phyloP scores from a whole-genome alignment of 495 filamentous ascomycete species.

The Penicillium verhagenii region DNA sequence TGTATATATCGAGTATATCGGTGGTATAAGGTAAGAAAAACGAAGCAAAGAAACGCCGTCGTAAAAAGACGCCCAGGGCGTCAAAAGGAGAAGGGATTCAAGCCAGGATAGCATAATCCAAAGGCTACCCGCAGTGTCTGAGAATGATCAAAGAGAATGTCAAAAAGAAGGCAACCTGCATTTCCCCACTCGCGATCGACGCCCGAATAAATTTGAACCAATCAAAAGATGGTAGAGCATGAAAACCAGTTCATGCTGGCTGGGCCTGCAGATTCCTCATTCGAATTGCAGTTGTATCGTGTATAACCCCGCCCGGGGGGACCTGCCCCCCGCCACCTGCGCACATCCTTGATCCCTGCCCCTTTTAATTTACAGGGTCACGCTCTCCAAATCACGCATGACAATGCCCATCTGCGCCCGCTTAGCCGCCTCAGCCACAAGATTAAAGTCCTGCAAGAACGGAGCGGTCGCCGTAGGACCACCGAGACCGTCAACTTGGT shows the following conservation, averaged over 20 bases:
- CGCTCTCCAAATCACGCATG: slow-evolving; percentile 73
- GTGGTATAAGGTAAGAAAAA: slow-evolving; percentile 18
- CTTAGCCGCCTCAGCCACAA: slow-evolving; percentile 94
- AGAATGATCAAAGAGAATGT: not conserved
- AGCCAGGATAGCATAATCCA: not conserved
- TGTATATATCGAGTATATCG: slow-evolving; percentile 8
- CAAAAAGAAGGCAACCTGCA: not conserved
- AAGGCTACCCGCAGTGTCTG: not conserved
- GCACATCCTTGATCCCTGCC: no score
- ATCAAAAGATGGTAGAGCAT: slow-evolving; percentile 1
- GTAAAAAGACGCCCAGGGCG: not conserved
- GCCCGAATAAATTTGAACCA: slow-evolving; percentile 7
- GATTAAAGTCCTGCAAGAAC: slow-evolving; percentile 74
- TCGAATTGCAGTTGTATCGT: not conserved
- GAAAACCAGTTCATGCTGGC: slow-evolving; percentile 1
- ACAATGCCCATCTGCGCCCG: slow-evolving; percentile 85
- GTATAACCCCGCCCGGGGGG: not conserved
- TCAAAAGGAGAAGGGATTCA: not conserved
- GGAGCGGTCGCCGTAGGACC: slow-evolving; percentile 53
- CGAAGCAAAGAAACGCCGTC: slow-evolving; percentile 6
- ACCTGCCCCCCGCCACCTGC: not conserved
- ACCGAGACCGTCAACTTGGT: slow-evolving; percentile 39
- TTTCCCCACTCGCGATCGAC: slow-evolving; percentile 3
- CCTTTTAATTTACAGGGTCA: slow-evolving; percentile 40
- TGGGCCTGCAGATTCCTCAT: not conserved